Base-by-base conservation (phyloP, 129 eudicot species). In the Chrysanthemum makinoi region DNA sequence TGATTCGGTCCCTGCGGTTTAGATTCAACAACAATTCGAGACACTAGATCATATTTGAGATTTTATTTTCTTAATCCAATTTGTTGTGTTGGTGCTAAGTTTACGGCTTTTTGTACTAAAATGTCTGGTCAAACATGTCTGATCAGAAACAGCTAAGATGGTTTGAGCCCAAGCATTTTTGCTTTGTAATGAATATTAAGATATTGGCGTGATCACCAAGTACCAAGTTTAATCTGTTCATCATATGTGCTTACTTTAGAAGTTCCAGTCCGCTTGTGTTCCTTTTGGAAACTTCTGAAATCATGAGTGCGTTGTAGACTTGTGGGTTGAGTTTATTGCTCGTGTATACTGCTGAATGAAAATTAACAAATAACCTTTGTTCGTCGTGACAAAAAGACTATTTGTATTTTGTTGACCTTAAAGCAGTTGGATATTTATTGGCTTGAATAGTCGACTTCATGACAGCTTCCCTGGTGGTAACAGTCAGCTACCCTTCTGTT, bases 1-100 rank as follows among this genome's bases (percentile, higher is more conserved):
- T 15, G 96, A 80, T 62, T 64, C 84, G 1, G 80, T 54, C 44
- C 57, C 83, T 55, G 81, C 59, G 2, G 46, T 39, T 72, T 84
- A 78, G 82, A 22, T 20, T 16, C 18, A 18, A 46, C 56, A 26
- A 17, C 39, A 73, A 19, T 54, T 8, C 2, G 10, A 43, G 47
- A 44, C 48, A 5, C 50, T 57, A 18, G 49, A 48, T 43, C 16
- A 66, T 12, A 68, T 50, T 51, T 39, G 28, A 51, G 77, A 66
- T 77, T 70, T 54, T 44, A 19, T 53, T 70, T 77, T 52, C 59
- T 62, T 22, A 30, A 65, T 77, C 56, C 47, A 57, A 5, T 61
- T n/a, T 67, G 62, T 66, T 67, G 22, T 55, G 53, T 62, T 30
- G 70, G 35, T 59, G 49, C 26, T 10, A 22, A 55, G 46, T 61